Evolutionary conservation across 441 rosid species (phyloP).

Genomic region (Erodium chrysanthum): DNA sequence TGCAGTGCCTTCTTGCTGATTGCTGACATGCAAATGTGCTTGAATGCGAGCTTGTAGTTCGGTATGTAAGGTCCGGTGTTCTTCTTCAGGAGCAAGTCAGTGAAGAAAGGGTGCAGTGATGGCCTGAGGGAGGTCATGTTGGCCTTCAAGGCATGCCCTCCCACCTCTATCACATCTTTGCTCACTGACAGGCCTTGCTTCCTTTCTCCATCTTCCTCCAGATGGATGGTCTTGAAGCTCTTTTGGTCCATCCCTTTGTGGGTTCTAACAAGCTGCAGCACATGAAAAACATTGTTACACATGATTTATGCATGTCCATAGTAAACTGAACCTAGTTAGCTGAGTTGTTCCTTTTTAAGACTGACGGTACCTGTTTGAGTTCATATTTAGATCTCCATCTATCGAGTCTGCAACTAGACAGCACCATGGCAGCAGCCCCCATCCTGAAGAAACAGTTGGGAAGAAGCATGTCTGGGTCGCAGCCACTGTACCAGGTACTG

Average conservation of each 20-base stretch:
- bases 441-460: slow-evolving; percentile 61
- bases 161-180: slow-evolving; percentile 41
- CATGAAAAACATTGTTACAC: background rate
- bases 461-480: slow-evolving; percentile 42
- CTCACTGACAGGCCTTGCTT: slow-evolving; percentile 39
- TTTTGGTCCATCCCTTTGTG: slow-evolving; percentile 47
- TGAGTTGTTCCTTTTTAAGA: background rate
- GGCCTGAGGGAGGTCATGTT: slow-evolving; percentile 46
- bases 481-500: slow-evolving; percentile 51
- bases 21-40: slow-evolving; percentile 41
- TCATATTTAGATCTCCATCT: slow-evolving; percentile 56
- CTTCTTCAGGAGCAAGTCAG: slow-evolving; percentile 26
- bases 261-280: slow-evolving; percentile 48
- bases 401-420: slow-evolving; percentile 45
- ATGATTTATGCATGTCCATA: background rate
- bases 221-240: slow-evolving; percentile 44
- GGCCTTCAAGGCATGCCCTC: slow-evolving; percentile 45
- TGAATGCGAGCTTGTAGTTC: slow-evolving; percentile 38
- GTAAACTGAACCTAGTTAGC: background rate
- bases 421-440: slow-evolving; percentile 67
- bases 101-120: slow-evolving; percentile 41
- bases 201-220: slow-evolving; percentile 41
- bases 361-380: slow-evolving; percentile 38
- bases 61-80: slow-evolving; percentile 32
- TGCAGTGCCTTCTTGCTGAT: slow-evolving; percentile 39